phyloP scores from a whole-genome alignment of 2,329 filamentous ascomycete species.

The Ophiostoma sp. region DNA sequence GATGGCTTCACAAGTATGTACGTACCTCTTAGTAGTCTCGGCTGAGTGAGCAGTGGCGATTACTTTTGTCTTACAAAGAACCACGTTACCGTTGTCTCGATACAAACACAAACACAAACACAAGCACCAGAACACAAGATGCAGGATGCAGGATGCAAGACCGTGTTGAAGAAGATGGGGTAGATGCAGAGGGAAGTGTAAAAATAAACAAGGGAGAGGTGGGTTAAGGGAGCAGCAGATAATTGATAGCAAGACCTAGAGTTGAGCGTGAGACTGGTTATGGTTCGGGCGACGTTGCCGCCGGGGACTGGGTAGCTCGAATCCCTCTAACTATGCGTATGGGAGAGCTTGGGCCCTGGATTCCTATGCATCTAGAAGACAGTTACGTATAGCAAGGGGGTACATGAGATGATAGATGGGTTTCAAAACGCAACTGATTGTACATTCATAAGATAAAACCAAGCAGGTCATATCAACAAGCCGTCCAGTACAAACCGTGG shows the following conservation, averaged over 20 bases:
- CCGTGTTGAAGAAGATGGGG: not conserved
- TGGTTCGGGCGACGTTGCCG: not conserved
- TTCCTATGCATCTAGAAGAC: slow-evolving; percentile 12
- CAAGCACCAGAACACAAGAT: not conserved
- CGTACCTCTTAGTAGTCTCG: not conserved
- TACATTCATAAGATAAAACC: not conserved
- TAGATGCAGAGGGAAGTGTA: not conserved
- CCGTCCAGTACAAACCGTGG: slow-evolving; percentile 5
- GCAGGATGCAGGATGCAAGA: not conserved
- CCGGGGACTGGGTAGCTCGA: not conserved
- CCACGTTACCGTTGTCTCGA: not conserved
- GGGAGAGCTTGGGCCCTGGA: not conserved
- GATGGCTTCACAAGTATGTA: not conserved
- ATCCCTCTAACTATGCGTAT: not conserved
- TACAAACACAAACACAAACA: not conserved
- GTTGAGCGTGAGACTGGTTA: not conserved
- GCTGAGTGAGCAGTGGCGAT: not conserved
- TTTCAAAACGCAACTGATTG: not conserved
- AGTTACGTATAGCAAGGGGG: not conserved
- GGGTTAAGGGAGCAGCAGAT: not conserved
- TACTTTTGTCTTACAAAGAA: not conserved
- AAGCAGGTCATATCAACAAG: not conserved
- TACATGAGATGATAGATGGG: not conserved
- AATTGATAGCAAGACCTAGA: slow-evolving; percentile 3
- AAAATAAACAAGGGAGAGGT: not conserved